A percentile compares a stretch with the other conserved stretches of the same genome.
Evolutionary conservation across 176 grass and related monocot species (phyloP).

Genomic region (Lolium multiflorum): DNA sequence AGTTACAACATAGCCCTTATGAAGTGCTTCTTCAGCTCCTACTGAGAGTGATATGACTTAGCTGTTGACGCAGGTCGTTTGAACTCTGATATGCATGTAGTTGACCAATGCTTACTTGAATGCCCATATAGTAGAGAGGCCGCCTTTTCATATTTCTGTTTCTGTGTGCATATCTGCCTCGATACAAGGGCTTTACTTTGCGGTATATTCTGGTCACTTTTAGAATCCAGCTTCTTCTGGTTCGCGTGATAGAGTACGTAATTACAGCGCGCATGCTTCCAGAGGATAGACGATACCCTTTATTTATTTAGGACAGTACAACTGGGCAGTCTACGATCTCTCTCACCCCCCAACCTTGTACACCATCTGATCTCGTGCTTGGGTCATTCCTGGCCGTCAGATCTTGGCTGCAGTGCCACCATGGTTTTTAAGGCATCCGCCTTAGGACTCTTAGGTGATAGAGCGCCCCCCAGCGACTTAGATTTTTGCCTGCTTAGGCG

Average conservation of each 20-base stretch:
- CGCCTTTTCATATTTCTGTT: slow-evolving; percentile 1
- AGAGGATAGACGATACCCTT: not conserved
- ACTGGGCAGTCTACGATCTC: not conserved
- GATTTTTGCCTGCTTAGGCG: too few relatives aligned
- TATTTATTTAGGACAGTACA: slow-evolving; percentile 2
- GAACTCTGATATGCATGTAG: not conserved
- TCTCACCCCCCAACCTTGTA: not conserved
- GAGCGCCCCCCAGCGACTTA: too few relatives aligned
- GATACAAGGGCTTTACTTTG: not conserved
- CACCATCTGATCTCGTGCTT: not conserved
- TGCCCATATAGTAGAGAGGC: not conserved
- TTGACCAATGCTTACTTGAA: slow-evolving; percentile 18
- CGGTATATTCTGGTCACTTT: not conserved
- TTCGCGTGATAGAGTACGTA: not conserved
- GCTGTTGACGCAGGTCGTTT: not conserved
- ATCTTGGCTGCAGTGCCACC: not conserved
- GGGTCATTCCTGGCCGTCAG: not conserved
- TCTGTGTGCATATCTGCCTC: not conserved
- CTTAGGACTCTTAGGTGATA: too few relatives aligned
- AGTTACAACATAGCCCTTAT: not conserved
- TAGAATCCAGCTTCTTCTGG: not conserved
- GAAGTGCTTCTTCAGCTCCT: slow-evolving; percentile 11
- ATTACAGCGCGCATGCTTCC: not conserved
- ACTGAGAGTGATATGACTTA: not conserved
- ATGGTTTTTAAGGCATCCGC: too few relatives aligned